Evolutionary conservation across 2,329 filamentous ascomycete species (phyloP).

Genomic region (Coniella vitis): DNA sequence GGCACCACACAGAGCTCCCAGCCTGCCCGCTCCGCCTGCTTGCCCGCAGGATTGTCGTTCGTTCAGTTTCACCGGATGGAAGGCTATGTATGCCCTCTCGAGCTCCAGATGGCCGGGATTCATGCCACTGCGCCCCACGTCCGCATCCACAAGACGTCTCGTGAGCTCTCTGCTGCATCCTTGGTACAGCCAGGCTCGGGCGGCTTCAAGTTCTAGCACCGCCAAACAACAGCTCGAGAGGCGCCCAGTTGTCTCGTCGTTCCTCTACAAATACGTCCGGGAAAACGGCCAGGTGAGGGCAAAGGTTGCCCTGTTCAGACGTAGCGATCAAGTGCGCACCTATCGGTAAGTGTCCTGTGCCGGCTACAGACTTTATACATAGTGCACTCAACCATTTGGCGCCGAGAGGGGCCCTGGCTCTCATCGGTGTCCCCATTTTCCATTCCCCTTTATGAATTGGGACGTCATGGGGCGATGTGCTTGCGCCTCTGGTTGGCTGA

Average conservation of each 20-base stretch:
- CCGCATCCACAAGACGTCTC: neutral
- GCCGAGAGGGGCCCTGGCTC: neutral
- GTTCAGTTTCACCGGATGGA: no score
- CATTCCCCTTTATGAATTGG: neutral
- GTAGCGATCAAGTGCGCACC: constrained; percentile 51
- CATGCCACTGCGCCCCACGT: neutral
- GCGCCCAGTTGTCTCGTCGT: constrained; percentile 41
- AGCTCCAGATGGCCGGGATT: neutral
- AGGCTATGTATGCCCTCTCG: neutral
- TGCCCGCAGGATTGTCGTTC: no score
- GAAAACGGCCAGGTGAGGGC: constrained; percentile 28
- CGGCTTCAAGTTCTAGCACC: neutral
- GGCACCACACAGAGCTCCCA: no score
- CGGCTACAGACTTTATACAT: neutral
- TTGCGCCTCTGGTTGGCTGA: constrained; percentile 2
- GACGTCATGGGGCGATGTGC: neutral
- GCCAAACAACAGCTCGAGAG: constrained; percentile 22
- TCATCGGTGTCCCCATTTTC: neutral
- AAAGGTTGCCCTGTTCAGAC: constrained; percentile 54
- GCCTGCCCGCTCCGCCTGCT: no score
- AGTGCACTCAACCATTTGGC: neutral
- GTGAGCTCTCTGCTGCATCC: neutral
- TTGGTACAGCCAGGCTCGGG: neutral
- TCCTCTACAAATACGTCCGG: constrained; percentile 40
- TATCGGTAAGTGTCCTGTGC: constrained; percentile 43